These are phyloP conservation scores for Paralagenidium karlingii DNA, from an alignment of 352 stramenopile species.

Conservation along the genomic window DNA sequence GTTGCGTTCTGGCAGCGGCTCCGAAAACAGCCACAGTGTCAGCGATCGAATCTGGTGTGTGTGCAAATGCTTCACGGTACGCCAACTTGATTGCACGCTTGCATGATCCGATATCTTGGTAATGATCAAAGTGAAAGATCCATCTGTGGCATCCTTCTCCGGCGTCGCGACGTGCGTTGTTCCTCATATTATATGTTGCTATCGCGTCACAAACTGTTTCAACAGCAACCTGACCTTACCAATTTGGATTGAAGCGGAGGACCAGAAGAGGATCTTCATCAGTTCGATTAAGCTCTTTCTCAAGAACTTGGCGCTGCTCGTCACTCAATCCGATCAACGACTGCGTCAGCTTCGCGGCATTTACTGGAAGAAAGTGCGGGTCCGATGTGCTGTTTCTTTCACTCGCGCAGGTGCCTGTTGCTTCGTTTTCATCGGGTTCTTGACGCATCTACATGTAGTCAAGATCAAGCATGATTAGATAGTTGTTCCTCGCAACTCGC, in stretches of 20 bases:
- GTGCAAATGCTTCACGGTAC: slow-evolving; percentile 8
- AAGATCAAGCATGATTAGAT: too few species aligned
- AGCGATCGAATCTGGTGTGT: slow-evolving; percentile 4
- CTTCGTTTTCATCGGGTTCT: too few species aligned
- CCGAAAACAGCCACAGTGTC: slow-evolving; percentile 2
- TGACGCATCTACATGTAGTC: too few species aligned
- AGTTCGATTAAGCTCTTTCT: slow-evolving; percentile 8
- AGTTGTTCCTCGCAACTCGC: too few species aligned
- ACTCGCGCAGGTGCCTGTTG: slow-evolving; percentile 1
- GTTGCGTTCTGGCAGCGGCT: slow-evolving; percentile 4
- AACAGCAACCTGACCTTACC: slow-evolving; percentile 3
- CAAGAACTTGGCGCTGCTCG: slow-evolving; percentile 9
- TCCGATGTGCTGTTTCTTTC: slow-evolving; percentile 5
- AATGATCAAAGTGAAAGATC: slow-evolving; percentile 9
- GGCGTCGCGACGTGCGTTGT: slow-evolving; percentile 3
- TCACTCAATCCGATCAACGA: slow-evolving; percentile 10
- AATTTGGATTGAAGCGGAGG: slow-evolving; percentile 8
- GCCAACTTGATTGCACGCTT: slow-evolving; percentile 2
- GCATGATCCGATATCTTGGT: slow-evolving; percentile 8
- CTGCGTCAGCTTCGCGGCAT: slow-evolving; percentile 7
- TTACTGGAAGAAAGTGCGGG: slow-evolving; percentile 7
- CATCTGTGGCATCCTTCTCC: slow-evolving; percentile 7
- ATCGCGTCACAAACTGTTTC: slow-evolving; percentile 8
- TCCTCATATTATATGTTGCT: slow-evolving; percentile 8
- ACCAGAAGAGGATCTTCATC: slow-evolving; percentile 8